Base-by-base conservation (phyloP, 75 land plant genomes). In the Sequoiadendron giganteum region DNA sequence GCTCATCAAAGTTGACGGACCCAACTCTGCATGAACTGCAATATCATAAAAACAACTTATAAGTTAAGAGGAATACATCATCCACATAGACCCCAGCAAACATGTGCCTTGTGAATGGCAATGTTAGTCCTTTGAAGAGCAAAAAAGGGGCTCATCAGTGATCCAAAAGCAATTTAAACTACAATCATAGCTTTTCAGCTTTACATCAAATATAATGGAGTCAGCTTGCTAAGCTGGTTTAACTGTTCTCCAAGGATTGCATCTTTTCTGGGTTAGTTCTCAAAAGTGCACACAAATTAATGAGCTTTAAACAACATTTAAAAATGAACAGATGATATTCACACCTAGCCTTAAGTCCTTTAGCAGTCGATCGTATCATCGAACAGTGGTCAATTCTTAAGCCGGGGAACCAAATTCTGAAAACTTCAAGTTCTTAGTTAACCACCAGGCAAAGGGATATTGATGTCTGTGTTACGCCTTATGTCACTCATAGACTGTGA, bases 381-480 rank as follows among this genome's bases (percentile, higher is more conserved):
- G 5, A 82, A 82, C 47, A 47, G 30, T 28, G 48, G 54, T 47
- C 54, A 82, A n/a, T 82, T 9, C 25, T 45, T n/a, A 28, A n/a
- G 32, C 84, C 54, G 14, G 32, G 48, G 49, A 45, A 82, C n/a
- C 25, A 34, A 32, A 82, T 82, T 82, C 54, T 15, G 0, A 47
- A 82, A 42, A 10, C 14, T 82, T 10, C 13, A 45, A 85, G 55
- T 52, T 52, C 55, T 52, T 28, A 61, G 78, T 88, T 55, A 90
- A 81, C 90, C 90, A 90, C 90, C 90, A 82, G 90, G 90, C 85
- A 90, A 88, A 49, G 90, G 83, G 65, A 89, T 88, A 39, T 90
- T 90, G 86, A 90, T 90, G 68, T 90, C 90, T 83, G 90, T 84
- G 16, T 85, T 85, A 47, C 90, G 89, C 77, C 90, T 89, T 39